A percentile compares a stretch with the other conserved stretches of the same genome.
These are phyloP conservation scores for Xanthoconium stramineum DNA, from an alignment of 768 basidiomycete genomes.

Conservation along the genomic window DNA sequence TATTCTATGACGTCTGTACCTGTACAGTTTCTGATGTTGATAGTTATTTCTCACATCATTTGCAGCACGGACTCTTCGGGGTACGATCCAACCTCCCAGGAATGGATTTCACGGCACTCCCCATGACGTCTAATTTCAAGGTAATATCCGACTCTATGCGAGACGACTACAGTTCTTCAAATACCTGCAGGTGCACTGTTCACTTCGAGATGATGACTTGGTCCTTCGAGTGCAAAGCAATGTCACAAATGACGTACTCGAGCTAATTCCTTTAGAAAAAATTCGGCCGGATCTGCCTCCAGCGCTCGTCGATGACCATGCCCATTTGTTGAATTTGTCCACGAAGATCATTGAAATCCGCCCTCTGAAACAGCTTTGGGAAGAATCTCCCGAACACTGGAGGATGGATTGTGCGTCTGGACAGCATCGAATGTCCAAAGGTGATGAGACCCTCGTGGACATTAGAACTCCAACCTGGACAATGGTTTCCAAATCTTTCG, in stretches of 20 bases:
- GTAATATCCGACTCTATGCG: not conserved
- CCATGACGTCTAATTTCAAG: not conserved
- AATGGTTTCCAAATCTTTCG: not conserved
- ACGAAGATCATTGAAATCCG: slow-evolving; percentile 21
- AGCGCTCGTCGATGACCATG: slow-evolving; percentile 2
- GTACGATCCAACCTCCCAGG: not conserved
- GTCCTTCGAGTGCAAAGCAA: slow-evolving; percentile 6
- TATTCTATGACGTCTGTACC: not conserved
- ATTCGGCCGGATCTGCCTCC: slow-evolving; percentile 21
- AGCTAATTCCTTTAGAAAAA: slow-evolving; percentile 15
- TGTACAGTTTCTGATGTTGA: not conserved
- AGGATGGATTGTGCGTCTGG: not conserved
- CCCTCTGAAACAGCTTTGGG: slow-evolving; percentile 16
- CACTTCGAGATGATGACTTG: not conserved
- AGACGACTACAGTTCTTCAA: not conserved
- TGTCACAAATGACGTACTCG: not conserved
- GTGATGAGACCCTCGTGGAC: slow-evolving; percentile 14
- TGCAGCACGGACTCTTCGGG: not conserved
- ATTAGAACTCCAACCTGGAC: slow-evolving; percentile 1
- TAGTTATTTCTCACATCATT: not conserved
- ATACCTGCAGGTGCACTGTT: slow-evolving; percentile 16
- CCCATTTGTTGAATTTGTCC: slow-evolving; percentile 25
- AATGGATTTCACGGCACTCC: not conserved
- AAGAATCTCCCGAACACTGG: slow-evolving; percentile 19
- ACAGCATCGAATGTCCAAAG: not conserved